Evolutionary conservation across 345 rosid species (phyloP), one percentile per base, ranked within the genome.

Genomic region (Carallia brachiata): DNA sequence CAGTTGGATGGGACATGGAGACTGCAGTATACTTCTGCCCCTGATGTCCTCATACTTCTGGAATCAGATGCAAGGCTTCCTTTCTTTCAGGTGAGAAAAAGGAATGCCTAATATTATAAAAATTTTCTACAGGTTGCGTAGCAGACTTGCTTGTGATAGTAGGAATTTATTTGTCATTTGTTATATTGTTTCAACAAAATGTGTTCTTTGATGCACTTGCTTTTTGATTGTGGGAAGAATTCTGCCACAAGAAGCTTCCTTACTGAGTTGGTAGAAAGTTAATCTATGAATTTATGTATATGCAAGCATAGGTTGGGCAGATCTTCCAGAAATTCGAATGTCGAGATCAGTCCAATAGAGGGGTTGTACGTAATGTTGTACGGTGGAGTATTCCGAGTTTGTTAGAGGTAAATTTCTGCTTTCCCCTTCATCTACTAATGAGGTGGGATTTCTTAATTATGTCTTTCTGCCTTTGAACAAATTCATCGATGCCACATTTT

Each of bases 1-100:
- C 65, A 73, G 83, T 77, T 93, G 86, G 91, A 93, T 87, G 98
- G 98, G 66, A 89, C 96, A 52, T 93, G 98, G 98, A 89, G 98
- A 17, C 80, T 93, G 63, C 97, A 91, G 68, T 93, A 93, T 75
- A 91, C 97, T 52, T 89, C 98, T 72, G 98, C 98, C 17, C 83
- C 87, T 13, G 98, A 93, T 80, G 97, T 91, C 68, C 85, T 93
- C 19, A 79, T 89, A 78, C 93, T 93, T 6, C 66, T 93, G 9
- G 96, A 93, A 82, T 79, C 98, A 74, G 97, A 97, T 73, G 80
- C 90, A 47, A 87, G 87, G 74, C 79, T 93, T 79, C 97, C 97
- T 23, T 88, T 93, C 79, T 86, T 93, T 70, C 84, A 89, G 89
- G 98, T 91, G 12, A 54, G 52, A 19, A 53, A 23, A 39, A 67